phyloP scores from a whole-genome alignment of 805 yeast genomes.

The Torulaspora franciscae region DNA sequence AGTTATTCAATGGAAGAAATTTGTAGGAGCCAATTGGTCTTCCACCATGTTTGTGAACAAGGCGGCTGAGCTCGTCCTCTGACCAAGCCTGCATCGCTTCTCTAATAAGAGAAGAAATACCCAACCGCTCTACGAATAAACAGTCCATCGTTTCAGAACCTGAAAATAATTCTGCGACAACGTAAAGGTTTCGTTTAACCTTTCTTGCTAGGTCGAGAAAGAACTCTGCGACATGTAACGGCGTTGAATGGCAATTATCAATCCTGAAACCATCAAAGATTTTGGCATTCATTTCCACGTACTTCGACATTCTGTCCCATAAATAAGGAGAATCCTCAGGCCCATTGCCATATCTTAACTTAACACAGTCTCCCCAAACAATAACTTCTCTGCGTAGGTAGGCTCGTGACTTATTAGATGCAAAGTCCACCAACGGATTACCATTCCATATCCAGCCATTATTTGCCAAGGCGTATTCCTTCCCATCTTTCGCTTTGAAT shows the following conservation, averaged over 20 bases:
- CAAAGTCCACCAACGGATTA: conserved; percentile 89
- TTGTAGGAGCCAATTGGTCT: conserved; percentile 89
- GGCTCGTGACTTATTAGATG: conserved; percentile 70
- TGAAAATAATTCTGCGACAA: conserved; percentile 89
- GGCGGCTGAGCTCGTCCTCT: conserved; percentile 75
- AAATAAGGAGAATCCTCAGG: conserved; percentile 82
- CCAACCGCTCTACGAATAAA: conserved; percentile 83
- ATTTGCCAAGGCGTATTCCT: conserved; percentile 72
- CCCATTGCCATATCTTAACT: conserved; percentile 73
- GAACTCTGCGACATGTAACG: conserved; percentile 87
- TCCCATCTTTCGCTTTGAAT: conserved; percentile 48
- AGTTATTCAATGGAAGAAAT: conserved; percentile 71
- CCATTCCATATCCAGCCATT: conserved; percentile 99
- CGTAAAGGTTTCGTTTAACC: conserved; percentile 79
- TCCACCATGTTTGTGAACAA: conserved; percentile 91
- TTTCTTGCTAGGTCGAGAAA: conserved; percentile 82
- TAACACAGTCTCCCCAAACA: conserved; percentile 97
- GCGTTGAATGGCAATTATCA: conserved; percentile 96
- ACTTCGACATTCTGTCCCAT: conserved; percentile 84
- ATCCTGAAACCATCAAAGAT: conserved; percentile 84
- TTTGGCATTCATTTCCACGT: conserved; percentile 65
- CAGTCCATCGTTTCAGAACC: conserved; percentile 91
- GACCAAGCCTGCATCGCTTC: conserved; percentile 98
- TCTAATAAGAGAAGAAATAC: conserved; percentile 81
- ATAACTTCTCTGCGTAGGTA: conserved; percentile 89